Percentiles rank a stretch among this genome's conserved stretches.
Evolutionary conservation across 345 rosid genomes (phyloP).

Genomic region (Syzygium grande): DNA sequence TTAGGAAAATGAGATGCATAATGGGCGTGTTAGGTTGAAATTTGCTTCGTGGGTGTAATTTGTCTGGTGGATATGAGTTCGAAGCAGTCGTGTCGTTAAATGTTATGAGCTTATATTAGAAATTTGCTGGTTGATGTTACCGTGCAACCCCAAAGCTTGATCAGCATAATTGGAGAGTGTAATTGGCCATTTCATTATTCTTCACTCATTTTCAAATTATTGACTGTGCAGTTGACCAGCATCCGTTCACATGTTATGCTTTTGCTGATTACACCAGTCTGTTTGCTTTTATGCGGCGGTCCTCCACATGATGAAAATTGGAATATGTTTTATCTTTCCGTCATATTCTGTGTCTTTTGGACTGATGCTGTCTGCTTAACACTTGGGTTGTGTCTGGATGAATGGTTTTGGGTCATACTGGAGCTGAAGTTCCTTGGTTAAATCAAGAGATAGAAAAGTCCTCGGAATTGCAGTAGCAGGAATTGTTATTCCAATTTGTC

Average conservation of each 20-base stretch:
- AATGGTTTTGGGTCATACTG: not conserved
- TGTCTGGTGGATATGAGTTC: not conserved
- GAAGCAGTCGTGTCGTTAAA: not conserved
- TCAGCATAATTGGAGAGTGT: not conserved
- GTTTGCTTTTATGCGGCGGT: not conserved
- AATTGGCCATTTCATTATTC: not conserved
- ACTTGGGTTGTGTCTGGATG: not conserved
- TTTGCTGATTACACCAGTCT: not conserved
- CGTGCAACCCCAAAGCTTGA: not conserved
- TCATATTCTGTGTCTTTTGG: not conserved
- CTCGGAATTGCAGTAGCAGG: not conserved
- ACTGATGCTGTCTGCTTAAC: not conserved
- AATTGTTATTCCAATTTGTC: not conserved
- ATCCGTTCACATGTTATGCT: not conserved
- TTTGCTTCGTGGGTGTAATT: not conserved
- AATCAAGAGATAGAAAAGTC: not conserved
- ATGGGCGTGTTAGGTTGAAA: not conserved
- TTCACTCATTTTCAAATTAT: not conserved
- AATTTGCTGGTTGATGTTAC: not conserved
- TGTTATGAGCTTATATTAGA: not conserved
- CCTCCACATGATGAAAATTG: not conserved
- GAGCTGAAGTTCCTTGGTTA: not conserved
- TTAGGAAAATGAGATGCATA: not conserved
- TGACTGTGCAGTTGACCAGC: not conserved
- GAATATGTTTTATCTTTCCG: not conserved